Percentiles rank a stretch among this genome's conserved stretches.
These are phyloP conservation scores for Closterium sp. DNA, from an alignment of 139 green algal species.

Conservation along the genomic window DNA sequence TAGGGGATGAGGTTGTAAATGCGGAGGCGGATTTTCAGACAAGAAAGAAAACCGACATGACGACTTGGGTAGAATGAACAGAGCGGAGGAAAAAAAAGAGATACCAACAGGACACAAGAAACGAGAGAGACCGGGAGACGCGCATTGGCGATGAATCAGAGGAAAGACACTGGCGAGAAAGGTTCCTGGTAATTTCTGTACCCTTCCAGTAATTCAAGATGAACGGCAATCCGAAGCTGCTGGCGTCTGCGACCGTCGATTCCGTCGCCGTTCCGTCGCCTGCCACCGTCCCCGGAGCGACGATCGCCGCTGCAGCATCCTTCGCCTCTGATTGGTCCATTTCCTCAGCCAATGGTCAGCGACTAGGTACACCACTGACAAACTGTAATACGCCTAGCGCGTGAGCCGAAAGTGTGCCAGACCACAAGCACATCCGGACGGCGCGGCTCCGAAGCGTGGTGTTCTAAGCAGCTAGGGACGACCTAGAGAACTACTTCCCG, in stretches of 20 bases:
- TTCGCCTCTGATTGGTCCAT: background rate
- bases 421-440: background rate
- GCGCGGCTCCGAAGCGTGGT: background rate
- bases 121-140: too few relatives aligned
- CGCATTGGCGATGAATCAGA: too few relatives aligned
- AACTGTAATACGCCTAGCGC: background rate
- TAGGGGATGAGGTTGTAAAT: too few relatives aligned
- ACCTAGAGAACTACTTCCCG: background rate
- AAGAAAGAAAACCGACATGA: too few relatives aligned
- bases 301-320: background rate
- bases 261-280: background rate
- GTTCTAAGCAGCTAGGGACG: background rate
- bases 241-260: background rate
- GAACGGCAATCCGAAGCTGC: background rate
- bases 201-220: slow-evolving; percentile 26
- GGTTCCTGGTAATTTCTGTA: background rate
- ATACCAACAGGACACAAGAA: too few relatives aligned
- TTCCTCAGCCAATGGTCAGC: background rate
- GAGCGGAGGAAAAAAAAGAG: too few relatives aligned
- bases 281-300: too few relatives aligned
- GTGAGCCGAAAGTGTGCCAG: background rate
- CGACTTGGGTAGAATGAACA: too few relatives aligned
- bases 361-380: background rate
- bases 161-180: too few relatives aligned
- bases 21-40: too few relatives aligned